Evolutionary conservation across 352 stramenopile genomes (phyloP).

Genomic region (Pythium utonaiense): DNA sequence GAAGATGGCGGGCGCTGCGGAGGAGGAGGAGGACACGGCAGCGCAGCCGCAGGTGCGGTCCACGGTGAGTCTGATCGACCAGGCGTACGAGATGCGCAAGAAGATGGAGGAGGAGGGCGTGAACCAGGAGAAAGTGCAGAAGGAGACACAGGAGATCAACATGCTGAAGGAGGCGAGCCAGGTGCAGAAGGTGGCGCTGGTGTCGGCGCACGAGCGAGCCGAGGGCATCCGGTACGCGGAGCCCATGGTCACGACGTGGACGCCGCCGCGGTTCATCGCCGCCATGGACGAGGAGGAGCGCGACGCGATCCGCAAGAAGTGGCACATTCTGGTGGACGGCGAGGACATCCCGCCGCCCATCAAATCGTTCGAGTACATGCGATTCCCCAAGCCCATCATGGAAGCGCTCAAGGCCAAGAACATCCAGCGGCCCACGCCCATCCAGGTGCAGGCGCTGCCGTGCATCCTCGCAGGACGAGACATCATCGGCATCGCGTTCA

Average conservation of each 20-base stretch:
- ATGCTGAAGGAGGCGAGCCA: slow-evolving; percentile 95
- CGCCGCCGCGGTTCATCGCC: slow-evolving; percentile 81
- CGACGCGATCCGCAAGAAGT: slow-evolving; percentile 94
- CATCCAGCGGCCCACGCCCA: slow-evolving; percentile 96
- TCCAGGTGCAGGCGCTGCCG: slow-evolving; percentile 98
- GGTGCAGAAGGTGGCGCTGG: slow-evolving; percentile 95
- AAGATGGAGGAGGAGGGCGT: slow-evolving; percentile 66
- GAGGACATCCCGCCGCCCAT: slow-evolving; percentile 94
- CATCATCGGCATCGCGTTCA: slow-evolving; percentile 99
- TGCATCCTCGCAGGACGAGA: slow-evolving; percentile 95
- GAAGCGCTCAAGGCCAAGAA: slow-evolving; percentile 92
- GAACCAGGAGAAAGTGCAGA: slow-evolving; percentile 76
- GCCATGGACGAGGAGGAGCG: slow-evolving; percentile 85
- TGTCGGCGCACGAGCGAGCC: slow-evolving; percentile 90
- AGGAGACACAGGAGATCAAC: slow-evolving; percentile 85
- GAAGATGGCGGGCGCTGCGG: neutral
- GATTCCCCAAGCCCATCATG: slow-evolving; percentile 93
- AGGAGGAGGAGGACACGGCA: slow-evolving; percentile 13
- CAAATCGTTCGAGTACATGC: slow-evolving; percentile 98
- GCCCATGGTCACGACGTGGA: slow-evolving; percentile 91
- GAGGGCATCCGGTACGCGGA: slow-evolving; percentile 91
- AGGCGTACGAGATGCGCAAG: slow-evolving; percentile 84
- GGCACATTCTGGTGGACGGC: slow-evolving; percentile 97
- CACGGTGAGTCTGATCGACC: slow-evolving; percentile 72
- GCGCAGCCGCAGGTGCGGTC: slow-evolving; percentile 35